Percentiles rank a stretch among this genome's conserved stretches.
phyloP scores from a whole-genome alignment of 306 rosid genomes.

The Ochetophila trinervis region DNA sequence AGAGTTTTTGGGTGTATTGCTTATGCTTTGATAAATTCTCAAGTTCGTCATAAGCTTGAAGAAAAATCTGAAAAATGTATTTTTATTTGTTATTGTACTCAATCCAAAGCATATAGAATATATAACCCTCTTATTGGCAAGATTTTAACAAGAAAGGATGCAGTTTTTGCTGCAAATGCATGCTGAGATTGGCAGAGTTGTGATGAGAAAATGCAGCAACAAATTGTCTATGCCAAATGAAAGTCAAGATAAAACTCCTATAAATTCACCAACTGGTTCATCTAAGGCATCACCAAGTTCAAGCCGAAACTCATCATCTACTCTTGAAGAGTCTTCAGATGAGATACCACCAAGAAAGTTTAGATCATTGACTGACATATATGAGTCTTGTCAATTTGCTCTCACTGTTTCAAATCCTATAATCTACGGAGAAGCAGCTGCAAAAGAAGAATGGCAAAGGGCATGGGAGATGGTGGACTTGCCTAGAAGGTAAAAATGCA shows the following conservation, averaged over 20 bases:
- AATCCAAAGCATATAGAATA: slow-evolving; percentile 8
- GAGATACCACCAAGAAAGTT: slow-evolving; percentile 11
- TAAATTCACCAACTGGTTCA: neutral
- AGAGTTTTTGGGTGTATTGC: too few relatives aligned
- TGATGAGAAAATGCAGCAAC: slow-evolving; percentile 8
- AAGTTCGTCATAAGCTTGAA: too few relatives aligned
- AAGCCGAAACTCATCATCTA: neutral
- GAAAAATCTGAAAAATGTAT: slow-evolving; percentile 5
- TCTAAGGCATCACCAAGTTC: neutral
- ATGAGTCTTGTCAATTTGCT: slow-evolving; percentile 2
- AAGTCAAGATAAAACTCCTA: neutral
- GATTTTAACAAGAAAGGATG: slow-evolving; percentile 4
- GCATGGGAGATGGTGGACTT: neutral
- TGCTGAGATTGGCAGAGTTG: neutral
- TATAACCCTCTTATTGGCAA: too few relatives aligned
- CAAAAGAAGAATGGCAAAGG: neutral
- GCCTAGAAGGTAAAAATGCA: too few relatives aligned
- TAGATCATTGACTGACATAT: neutral
- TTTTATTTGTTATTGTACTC: neutral
- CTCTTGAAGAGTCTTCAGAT: neutral
- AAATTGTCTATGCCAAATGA: neutral
- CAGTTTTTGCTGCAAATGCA: neutral
- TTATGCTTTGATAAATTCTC: too few relatives aligned
- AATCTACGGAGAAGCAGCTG: slow-evolving; percentile 1
- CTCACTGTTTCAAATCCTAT: neutral